phyloP scores from a whole-genome alignment of 2,329 filamentous ascomycete genomes.

The Beauveria medogensis region DNA sequence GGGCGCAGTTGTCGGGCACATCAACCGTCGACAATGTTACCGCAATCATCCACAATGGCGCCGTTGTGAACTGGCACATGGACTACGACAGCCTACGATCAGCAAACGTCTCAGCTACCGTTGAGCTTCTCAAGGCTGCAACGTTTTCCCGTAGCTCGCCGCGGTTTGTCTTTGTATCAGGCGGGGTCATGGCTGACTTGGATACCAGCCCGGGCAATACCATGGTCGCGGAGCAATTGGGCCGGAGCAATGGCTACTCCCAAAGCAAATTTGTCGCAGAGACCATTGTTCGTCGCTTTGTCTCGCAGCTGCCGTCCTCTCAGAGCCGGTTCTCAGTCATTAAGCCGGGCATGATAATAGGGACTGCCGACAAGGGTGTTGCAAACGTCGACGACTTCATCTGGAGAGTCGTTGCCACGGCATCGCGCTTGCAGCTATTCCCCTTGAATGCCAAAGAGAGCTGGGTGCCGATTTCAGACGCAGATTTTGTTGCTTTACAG shows the following conservation, averaged over 20 bases:
- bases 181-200: constrained; percentile 12
- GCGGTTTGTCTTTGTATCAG: constrained; percentile 18
- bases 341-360: constrained; percentile 19
- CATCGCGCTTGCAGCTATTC: constrained; percentile 11
- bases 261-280: constrained; percentile 20
- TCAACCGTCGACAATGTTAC: constrained; percentile 47
- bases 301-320: neutral
- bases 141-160: constrained; percentile 11
- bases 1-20: constrained; percentile 47
- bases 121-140: constrained; percentile 14
- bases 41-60: constrained; percentile 73
- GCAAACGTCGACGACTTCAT: constrained; percentile 19
- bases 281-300: constrained; percentile 11
- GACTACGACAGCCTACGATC: constrained; percentile 63
- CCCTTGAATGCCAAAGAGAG: constrained; percentile 13
- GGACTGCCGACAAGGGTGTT: constrained; percentile 13
- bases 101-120: constrained; percentile 54
- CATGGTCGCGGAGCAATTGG: neutral
- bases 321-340: constrained; percentile 15
- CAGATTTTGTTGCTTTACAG: constrained; percentile 12
- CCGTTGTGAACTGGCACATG: constrained; percentile 73
- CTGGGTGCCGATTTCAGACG: constrained; percentile 11
- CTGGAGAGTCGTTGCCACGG: constrained; percentile 11
- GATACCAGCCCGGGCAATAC: neutral
- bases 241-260: constrained; percentile 13